Conservation (phyloP, 495 filamentous ascomycete genomes). For the Penicillium salamii region DNA sequence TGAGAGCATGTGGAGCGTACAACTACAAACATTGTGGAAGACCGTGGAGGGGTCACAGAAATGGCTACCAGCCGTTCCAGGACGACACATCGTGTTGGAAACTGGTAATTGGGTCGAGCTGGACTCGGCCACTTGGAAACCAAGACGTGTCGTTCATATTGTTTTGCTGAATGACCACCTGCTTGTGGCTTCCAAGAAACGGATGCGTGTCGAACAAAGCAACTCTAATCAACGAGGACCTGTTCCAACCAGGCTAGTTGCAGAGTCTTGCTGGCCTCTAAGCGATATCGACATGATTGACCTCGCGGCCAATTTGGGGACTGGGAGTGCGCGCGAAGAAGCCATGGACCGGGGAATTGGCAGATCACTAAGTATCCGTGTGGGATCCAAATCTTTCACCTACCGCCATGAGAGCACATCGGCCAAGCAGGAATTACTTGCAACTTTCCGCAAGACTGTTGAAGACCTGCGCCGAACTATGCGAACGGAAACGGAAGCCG, state of each 20-base stretch:
- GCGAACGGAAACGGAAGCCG: conserved; percentile 79
- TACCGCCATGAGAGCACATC: conserved; percentile 76
- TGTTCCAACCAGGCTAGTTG: conserved; percentile 76
- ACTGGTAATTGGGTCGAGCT: conserved; percentile 91
- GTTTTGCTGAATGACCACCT: conserved; percentile 95
- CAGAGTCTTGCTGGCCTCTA: conserved; percentile 91
- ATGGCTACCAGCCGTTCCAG: conserved; percentile 85
- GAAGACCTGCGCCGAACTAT: conserved; percentile 83
- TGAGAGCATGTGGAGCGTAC: conserved; percentile 92
- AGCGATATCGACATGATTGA: conserved; percentile 93
- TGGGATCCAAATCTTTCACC: conserved; percentile 88
- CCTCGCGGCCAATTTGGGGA: conserved; percentile 61
- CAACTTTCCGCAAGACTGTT: conserved; percentile 85
- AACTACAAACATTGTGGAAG: conserved; percentile 81
- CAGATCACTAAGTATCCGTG: conserved; percentile 87
- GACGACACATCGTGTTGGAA: conserved; percentile 87
- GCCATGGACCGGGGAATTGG: conserved; percentile 63
- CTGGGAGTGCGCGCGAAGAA: conserved; percentile 52
- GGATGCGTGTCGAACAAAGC: conserved; percentile 75
- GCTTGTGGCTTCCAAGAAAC: conserved; percentile 84
- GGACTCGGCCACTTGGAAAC: conserved; percentile 95
- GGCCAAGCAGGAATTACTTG: conserved; percentile 76
- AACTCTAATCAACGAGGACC: conserved; percentile 51
- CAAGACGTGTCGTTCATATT: conserved; percentile 77
- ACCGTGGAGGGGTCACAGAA: conserved; percentile 95